Percentiles rank a stretch among this genome's conserved stretches.
These are phyloP conservation scores for Osmozyma mogii DNA, from an alignment of 805 yeast species.

Conservation along the genomic window DNA sequence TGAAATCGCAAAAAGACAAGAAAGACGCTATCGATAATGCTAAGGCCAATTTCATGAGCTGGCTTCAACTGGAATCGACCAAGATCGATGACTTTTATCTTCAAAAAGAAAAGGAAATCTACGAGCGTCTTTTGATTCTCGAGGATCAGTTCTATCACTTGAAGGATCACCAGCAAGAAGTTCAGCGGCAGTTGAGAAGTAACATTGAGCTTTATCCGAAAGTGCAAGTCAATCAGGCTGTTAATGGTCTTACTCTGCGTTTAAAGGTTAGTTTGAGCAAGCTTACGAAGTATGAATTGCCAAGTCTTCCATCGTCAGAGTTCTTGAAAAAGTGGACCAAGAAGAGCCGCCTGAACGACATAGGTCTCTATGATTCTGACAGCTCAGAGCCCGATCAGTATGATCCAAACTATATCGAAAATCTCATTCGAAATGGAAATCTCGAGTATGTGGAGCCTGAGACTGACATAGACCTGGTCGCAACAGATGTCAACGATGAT, in stretches of 20 bases:
- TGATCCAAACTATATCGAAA: conserved; percentile 29
- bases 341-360: conserved; percentile 4
- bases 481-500: not conserved
- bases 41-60: conserved; percentile 44
- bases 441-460: conserved; percentile 2
- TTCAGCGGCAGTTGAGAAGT: no score
- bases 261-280: conserved; percentile 17
- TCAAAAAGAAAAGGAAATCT: conserved; percentile 52
- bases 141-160: conserved; percentile 65
- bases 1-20: conserved; percentile 12
- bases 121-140: conserved; percentile 49
- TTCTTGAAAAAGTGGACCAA: conserved; percentile 17
- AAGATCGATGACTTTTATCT: conserved; percentile 58
- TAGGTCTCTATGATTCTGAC: conserved; percentile 3
- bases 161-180: conserved; percentile 41
- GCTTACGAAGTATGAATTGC: conserved; percentile 29
- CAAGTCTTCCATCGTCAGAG: conserved; percentile 32
- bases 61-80: conserved; percentile 57
- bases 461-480: conserved; percentile 1
- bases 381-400: conserved; percentile 9
- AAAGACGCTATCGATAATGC: conserved; percentile 20
- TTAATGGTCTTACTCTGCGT: conserved; percentile 24
- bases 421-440: conserved; percentile 31
- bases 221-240: no score
- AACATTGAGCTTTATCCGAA: no score